Conservation (phyloP, 768 basidiomycete genomes). For the Mycena polygramma region DNA sequence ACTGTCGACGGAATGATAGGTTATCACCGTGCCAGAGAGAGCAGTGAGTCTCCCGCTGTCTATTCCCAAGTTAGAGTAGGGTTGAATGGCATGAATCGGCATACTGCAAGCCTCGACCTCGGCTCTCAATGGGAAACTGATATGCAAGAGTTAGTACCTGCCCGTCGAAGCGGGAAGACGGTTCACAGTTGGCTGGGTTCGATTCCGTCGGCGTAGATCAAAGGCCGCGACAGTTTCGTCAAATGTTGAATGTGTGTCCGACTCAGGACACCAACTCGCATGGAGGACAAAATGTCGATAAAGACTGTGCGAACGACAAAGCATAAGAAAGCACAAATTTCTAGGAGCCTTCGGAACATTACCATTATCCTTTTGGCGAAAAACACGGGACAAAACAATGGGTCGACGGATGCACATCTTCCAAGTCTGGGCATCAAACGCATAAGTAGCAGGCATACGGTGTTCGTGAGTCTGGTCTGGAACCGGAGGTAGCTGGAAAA, state of each 20-base stretch:
- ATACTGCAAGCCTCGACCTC: conserved; percentile 80
- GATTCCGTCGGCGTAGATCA: conserved; percentile 76
- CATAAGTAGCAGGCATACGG: conserved; percentile 65
- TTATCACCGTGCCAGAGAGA: conserved; percentile 53
- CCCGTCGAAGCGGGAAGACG: conserved; percentile 3
- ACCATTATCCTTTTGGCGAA: conserved; percentile 78
- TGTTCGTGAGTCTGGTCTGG: conserved; percentile 52
- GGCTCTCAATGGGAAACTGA: conserved; percentile 80
- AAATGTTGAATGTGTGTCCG: conserved; percentile 68
- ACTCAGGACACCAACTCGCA: conserved; percentile 80
- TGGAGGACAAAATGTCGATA: conserved; percentile 88
- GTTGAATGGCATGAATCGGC: not conserved
- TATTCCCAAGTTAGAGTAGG: not conserved
- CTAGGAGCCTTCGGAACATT: conserved; percentile 4
- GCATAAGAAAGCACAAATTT: not conserved
- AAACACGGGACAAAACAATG: conserved; percentile 71
- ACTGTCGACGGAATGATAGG: conserved; percentile 59
- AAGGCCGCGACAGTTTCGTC: conserved; percentile 65
- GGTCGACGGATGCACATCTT: conserved; percentile 60
- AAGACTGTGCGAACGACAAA: conserved; percentile 64
- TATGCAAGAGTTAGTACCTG: not conserved
- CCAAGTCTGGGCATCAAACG: conserved; percentile 79
- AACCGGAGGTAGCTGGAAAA: conserved; percentile 86
- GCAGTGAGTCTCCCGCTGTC: conserved; percentile 67
- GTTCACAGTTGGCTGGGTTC: conserved; percentile 85